Evolutionary conservation across 75 land plant genomes (phyloP), one percentile per base, ranked within the genome.

Genomic region (Pinus albicaulis): DNA sequence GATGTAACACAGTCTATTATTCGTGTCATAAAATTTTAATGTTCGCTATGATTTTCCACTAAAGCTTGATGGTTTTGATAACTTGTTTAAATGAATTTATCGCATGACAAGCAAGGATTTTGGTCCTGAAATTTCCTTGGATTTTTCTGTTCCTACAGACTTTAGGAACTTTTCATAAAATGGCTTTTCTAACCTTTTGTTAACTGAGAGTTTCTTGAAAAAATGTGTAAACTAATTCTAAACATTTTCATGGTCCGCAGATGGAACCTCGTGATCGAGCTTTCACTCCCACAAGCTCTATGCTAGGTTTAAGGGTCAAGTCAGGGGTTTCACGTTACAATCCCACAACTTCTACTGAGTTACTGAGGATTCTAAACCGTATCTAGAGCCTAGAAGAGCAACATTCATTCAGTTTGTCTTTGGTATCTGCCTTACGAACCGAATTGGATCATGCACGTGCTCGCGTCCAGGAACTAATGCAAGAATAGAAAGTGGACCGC

Each of bases 391-490:
- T 84, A 15, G 89, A 89, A 65, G 89, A 95, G 76, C 86, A 89
- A 52, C 83, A 87, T 60, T 77, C 87, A 13, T 84, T 89, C 4
- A 73, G 77, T 44, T 24, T 77, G 38, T 78, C 92, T 22, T 61
- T 91, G 16, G 76, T 88, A 28, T 78, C 89, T 20, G 83, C 86
- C 5, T 80, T 93, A 3, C 80, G 73, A 17, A 25, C 71, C n/a
- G 92, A 95, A 77, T 78, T 95, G 12, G 89, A 89, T 22, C 82
- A 81, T 20, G 90, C 96, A 8, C 87, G 83, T 20, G 44, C 58
- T n/a, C 86, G 82, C 5, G 80, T 91, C 20, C 81, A 83, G 48
- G 80, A 85, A 71, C 76, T 95, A 23, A 80, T 84, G 56, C 75
- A 74, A 57, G 86, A 84, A 57, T 83, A 89, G 72, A 79, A 78